Base-by-base conservation (phyloP, 257 asterid species). In the Solanum tarijense region DNA sequence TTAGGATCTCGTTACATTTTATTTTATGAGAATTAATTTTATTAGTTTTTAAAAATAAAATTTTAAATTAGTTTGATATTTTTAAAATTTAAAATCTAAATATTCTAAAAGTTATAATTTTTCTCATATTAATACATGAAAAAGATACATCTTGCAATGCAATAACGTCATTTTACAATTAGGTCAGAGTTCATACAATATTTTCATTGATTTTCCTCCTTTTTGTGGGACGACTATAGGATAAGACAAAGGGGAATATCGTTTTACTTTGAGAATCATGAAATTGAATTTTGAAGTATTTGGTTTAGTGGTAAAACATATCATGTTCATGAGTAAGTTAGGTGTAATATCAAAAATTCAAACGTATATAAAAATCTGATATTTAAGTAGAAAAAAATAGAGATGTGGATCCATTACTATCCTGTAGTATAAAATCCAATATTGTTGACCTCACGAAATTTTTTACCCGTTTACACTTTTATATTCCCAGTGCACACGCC, bases 381-480 rank as follows among this genome's bases (percentile, higher is more conserved):
- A 32, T 18, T 18, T 72, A 32, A 16, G 27, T 32, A 20, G 0
- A 18, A 9, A 32, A 34, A 8, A 1, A 9, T 16, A 16, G 3
- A 72, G 13, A 16, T 16, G 6, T 16, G 25, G 11, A 2, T 71
- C 12, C 2, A 14, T 68, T 68, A 29, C 6, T 3, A 14, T 52
- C 35, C 1, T 2, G 2, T 3, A 68, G 23, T 68, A 16, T 69
- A 4, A 9, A 29, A 71, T 4, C 39, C 21, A 7, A 34, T 32
- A 31, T 1, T 18, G 32, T 71, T 29, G 25, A 31, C 39, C n/a
- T 0, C 7, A 6, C 6, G 11, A 13, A 14, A 0, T 31, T 32
- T 71, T 71, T 71, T 34, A 18, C 25, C 81, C 46, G n/a, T 20
- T 55, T 55, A 3, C n/a, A 55, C 81, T 34, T 72, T 32, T 34